Evolutionary conservation across 2,329 filamentous ascomycete species (phyloP).

Genomic region (Penicillium sumatraense): DNA sequence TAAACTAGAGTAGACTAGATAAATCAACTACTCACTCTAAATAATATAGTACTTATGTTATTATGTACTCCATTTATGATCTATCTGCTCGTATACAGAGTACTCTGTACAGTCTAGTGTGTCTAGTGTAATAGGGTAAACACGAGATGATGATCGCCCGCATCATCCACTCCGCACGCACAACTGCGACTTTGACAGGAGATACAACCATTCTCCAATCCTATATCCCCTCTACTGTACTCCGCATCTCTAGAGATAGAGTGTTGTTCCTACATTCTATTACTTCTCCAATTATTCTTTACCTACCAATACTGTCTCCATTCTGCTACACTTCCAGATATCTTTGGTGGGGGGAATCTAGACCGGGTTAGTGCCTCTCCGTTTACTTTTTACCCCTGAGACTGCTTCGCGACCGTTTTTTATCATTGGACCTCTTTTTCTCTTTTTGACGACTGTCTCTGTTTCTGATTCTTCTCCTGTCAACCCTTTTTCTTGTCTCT

Average conservation of each 20-base stretch:
- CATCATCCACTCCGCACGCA: constrained; percentile 25
- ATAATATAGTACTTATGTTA: too few relatives aligned
- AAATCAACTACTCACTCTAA: too few relatives aligned
- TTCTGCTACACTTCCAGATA: neutral
- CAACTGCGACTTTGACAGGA: neutral
- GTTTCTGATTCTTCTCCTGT: neutral
- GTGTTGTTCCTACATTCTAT: too few relatives aligned
- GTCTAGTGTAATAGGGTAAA: too few relatives aligned
- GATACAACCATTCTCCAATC: neutral
- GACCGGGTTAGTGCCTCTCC: constrained; percentile 12
- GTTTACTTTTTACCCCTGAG: constrained; percentile 16
- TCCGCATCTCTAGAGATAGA: neutral
- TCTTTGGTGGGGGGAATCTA: constrained; percentile 3
- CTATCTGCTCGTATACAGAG: too few relatives aligned
- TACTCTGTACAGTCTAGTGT: too few relatives aligned
- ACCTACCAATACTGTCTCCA: neutral
- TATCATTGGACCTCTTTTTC: neutral
- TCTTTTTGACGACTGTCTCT: neutral
- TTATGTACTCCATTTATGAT: too few relatives aligned
- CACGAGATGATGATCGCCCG: constrained; percentile 26
- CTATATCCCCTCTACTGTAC: neutral
- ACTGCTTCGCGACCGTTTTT: constrained; percentile 8
- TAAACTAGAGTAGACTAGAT: too few relatives aligned
- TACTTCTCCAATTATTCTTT: neutral
- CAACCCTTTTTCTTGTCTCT: neutral